Evolutionary conservation across 1,284 basidiomycete genomes (phyloP), one percentile per base, ranked within the genome.

Genomic region (Pholiota adiposa): DNA sequence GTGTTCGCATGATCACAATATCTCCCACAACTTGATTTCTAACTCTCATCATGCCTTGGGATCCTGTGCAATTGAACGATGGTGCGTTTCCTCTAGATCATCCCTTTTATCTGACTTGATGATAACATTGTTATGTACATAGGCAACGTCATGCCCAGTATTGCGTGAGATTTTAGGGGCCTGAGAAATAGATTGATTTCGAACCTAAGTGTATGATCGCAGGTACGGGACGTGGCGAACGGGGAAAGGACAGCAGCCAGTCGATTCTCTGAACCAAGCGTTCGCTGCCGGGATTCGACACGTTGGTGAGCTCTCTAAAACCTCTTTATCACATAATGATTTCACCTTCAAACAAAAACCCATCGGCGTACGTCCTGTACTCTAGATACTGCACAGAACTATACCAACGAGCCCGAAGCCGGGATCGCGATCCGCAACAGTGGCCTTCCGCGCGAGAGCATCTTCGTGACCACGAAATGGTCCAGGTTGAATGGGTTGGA

Each of bases 401-500:
- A 84, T 63, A 65, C 71, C 7, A 85, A 84, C 59, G 83, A 84
- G 68, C 61, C 64, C 9, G 79, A 82, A 60, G 80, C 79, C 18
- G 83, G 83, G 0, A 66, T 66, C 25, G 83, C 82, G 1, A 72
- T 85, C 52, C 75, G 75, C 18, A 77, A 83, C 55, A 79, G 77
- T 50, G 80, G 81, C 4, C 70, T 82, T 27, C 61, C 74, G 21
- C 76, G 81, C 21, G 61, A 71, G 19, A 75, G 82, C 2, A 69
- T 83, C n/a, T 83, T 79, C 63, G 74, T 84, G 34, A 83, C 81
- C 1, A 82, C 85, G 36, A 87, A 88, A 64, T 90, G 84, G 72
- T 84, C 83, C 16, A 83, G 85, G 0, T 63, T 79, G 12, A 78
- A 83, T 49, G 80, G 77, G 3, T 72, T 83, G 59, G 80, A 81